Evolutionary conservation across 192 early-diverging fungal genomes (phyloP).

Genomic region (Backusella mclennaniae): DNA sequence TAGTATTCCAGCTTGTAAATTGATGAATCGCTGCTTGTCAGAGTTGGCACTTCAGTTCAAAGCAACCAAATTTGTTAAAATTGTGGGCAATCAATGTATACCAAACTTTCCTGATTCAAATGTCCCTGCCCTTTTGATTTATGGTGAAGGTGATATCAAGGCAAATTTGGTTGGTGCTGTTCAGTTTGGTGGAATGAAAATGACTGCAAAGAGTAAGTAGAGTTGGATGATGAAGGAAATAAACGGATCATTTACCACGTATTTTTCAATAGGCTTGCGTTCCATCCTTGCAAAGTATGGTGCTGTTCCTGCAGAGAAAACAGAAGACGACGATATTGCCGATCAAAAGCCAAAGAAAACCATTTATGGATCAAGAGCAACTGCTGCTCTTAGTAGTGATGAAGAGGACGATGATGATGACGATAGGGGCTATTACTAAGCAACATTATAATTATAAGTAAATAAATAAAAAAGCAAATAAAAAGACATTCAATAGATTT

Average conservation of each 20-base stretch:
- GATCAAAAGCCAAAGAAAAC: constrained; percentile 38
- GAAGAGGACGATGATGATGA: constrained; percentile 48
- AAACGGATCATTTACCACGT: neutral
- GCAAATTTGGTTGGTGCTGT: constrained; percentile 81
- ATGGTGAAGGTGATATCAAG: constrained; percentile 83
- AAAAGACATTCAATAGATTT: neutral
- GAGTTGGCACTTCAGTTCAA: constrained; percentile 73
- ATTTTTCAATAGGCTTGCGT: neutral
- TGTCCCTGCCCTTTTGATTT: constrained; percentile 89
- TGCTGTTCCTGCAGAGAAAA: constrained; percentile 34
- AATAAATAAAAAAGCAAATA: neutral
- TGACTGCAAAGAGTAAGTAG: constrained; percentile 61
- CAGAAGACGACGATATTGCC: neutral
- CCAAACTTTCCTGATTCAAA: constrained; percentile 92
- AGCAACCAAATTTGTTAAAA: constrained; percentile 93
- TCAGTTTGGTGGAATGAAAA: constrained; percentile 78
- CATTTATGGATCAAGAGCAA: constrained; percentile 51
- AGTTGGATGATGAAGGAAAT: neutral
- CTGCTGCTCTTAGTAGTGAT: constrained; percentile 55
- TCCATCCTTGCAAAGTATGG: constrained; percentile 41
- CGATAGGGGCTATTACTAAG: constrained; percentile 38
- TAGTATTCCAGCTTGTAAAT: constrained; percentile 79
- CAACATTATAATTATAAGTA: neutral
- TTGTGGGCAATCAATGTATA: constrained; percentile 91
- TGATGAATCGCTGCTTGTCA: constrained; percentile 76